Base-by-base conservation (phyloP, 495 filamentous ascomycete species). In the Glonium stellatum region DNA sequence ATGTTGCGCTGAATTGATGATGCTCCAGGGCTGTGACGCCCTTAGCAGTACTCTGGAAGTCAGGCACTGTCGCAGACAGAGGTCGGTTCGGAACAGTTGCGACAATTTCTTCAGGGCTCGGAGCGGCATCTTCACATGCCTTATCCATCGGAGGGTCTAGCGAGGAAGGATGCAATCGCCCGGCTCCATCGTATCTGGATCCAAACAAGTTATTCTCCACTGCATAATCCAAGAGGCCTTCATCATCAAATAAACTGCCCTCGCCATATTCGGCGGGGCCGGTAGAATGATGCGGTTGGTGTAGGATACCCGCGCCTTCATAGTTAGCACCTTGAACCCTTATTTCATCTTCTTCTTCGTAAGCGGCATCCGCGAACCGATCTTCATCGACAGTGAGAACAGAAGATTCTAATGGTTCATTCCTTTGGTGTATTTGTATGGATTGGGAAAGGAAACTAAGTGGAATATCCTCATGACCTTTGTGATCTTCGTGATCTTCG, bases 361-460 rank as follows among this genome's bases (percentile, higher is more conserved):
- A 60, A 51, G 41, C 54, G 10, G 64, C 67, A 60, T 69, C 67
- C 0, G 67, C 67, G 51, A 67, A 69, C 36, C 67, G 22, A 41
- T 69, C 67, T 6, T 63, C 61, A 41, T 69, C 67, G 9, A 36
- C 39, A 36, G 62, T 61, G 18, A 61, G 50, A 1, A 60, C 27
- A 1, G 65, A 68, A 10, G 58, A 47, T 19, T 48, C 34, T 23
- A 65, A 39, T 4, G 53, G 56, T 6, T 25, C 48, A 27, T 39
- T 22, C 5, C 42, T 39, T 22, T 15, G 22, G 10, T 34, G 23
- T 31, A 31, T 31, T 31, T 6, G 15, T 39, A 31, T 21, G 18
- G 2, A 35, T 22, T 25, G 48, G 34, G 21, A 23, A 11, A 31
- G 36, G 5, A 19, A 47, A 22, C 13, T n/a, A n/a, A 59, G 27